Base-by-base conservation (phyloP, 2,329 filamentous ascomycete species). In the Parastagonospora nodorum region DNA sequence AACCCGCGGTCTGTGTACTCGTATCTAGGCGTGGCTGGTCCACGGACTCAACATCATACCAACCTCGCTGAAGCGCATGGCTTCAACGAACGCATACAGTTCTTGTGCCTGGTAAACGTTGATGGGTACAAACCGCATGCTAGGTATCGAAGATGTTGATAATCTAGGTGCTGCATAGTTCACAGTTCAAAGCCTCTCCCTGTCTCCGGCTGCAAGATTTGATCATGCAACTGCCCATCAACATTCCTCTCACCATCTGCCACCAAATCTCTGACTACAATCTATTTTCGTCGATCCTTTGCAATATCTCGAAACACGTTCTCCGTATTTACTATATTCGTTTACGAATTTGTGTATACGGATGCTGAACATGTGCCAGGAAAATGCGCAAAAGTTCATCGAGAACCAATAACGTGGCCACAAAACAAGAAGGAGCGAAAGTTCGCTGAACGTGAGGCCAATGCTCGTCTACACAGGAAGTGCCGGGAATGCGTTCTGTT, bases 161-260 rank as follows among this genome's bases (percentile, higher is more conserved):
- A n/a, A 27, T 37, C 5, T 48, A 5, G 19, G 19, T 24, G 5
- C 5, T 24, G 19, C 19, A 5, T 5, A 24, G 19, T 24, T 24
- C 19, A 5, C 3, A 3, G 19, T 24, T 24, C 5, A 3, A 24
- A 24, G 19, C 19, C 5, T 24, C 19, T 24, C 19, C n/a, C n/a
- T n/a, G n/a, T n/a, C n/a, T n/a, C n/a, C n/a, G n/a, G n/a, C n/a
- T n/a, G n/a, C n/a, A n/a, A n/a, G n/a, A n/a, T n/a, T n/a, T n/a
- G n/a, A n/a, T n/a, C n/a, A n/a, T n/a, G n/a, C n/a, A n/a, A n/a
- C n/a, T 59, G 19, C 51, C 55, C 29, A 27, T 66, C 33, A 61
- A 65, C 16, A 50, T 63, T 30, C 61, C 57, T 53, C 48, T 61
- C 28, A 53, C 57, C 16, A 42, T 64, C 7, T 59, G 61, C 45